phyloP scores from a whole-genome alignment of 371 early-diverging fungal species.

The Mucor velutinosus region DNA sequence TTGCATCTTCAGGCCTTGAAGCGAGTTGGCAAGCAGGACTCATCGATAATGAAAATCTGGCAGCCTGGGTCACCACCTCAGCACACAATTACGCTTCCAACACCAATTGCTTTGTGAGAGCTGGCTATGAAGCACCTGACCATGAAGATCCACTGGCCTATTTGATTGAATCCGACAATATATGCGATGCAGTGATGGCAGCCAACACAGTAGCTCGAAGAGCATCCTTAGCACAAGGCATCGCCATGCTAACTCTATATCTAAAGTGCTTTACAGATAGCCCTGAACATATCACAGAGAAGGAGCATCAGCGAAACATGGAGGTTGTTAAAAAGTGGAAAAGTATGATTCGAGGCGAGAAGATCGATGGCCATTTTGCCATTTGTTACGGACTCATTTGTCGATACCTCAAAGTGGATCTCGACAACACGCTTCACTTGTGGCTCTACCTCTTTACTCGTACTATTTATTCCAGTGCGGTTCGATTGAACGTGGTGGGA shows the following conservation, averaged over 20 bases:
- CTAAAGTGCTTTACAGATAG: conserved; percentile 52
- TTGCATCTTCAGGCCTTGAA: conserved; percentile 82
- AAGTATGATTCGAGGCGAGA: conserved; percentile 52
- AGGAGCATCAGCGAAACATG: conserved; percentile 21
- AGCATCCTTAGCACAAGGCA: conserved; percentile 74
- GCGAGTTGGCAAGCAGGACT: conserved; percentile 68
- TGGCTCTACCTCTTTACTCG: conserved; percentile 84
- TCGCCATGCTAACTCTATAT: conserved; percentile 68
- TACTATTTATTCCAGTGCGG: conserved; percentile 83
- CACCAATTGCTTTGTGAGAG: conserved; percentile 69
- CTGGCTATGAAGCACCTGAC: conserved; percentile 55
- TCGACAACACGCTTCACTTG: conserved; percentile 73
- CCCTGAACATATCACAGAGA: not conserved
- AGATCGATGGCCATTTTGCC: conserved; percentile 70
- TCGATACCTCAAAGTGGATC: conserved; percentile 57
- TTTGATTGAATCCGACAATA: conserved; percentile 54
- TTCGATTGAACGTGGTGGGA: conserved; percentile 87
- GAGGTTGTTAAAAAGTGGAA: conserved; percentile 57
- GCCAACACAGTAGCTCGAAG: conserved; percentile 70
- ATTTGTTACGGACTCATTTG: conserved; percentile 73
- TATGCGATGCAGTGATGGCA: conserved; percentile 60
- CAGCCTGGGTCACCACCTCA: conserved; percentile 52
- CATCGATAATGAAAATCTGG: conserved; percentile 39
- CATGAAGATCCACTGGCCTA: conserved; percentile 33
- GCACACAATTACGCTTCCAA: conserved; percentile 69